Conservation (phyloP, 2,329 filamentous ascomycete species). For the Nemania diffusa region DNA sequence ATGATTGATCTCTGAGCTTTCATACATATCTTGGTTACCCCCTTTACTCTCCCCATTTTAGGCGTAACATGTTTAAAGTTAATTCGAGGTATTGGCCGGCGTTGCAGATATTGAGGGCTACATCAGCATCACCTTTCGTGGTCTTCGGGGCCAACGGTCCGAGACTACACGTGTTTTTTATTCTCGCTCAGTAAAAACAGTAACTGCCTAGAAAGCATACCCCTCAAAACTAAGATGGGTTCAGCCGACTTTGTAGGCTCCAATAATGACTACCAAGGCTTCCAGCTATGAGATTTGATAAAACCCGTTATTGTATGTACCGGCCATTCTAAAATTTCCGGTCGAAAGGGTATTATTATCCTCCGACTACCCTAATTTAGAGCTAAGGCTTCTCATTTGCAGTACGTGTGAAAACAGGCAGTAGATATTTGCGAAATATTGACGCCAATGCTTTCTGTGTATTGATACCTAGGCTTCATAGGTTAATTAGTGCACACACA, state of each 20-base stretch:
- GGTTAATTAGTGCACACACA: neutral
- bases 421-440: neutral
- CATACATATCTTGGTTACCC: neutral
- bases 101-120: neutral
- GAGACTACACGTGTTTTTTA: neutral
- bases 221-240: neutral
- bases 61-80: neutral
- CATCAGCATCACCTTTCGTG: neutral
- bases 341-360: neutral
- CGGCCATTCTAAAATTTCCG: too few relatives aligned
- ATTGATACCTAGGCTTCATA: too few relatives aligned
- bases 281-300: neutral
- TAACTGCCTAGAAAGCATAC: neutral
- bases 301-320: too few relatives aligned
- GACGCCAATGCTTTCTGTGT: neutral
- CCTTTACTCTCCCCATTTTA: neutral
- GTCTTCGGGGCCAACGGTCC: neutral
- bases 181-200: neutral
- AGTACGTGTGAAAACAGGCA: neutral
- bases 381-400: neutral
- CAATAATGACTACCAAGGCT: too few relatives aligned
- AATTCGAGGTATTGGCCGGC: neutral
- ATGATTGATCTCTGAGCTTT: constrained; percentile 2
- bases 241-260: neutral
- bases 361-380: neutral